phyloP scores from a whole-genome alignment of 2,329 filamentous ascomycete species.

The Escovopsis weberi region DNA sequence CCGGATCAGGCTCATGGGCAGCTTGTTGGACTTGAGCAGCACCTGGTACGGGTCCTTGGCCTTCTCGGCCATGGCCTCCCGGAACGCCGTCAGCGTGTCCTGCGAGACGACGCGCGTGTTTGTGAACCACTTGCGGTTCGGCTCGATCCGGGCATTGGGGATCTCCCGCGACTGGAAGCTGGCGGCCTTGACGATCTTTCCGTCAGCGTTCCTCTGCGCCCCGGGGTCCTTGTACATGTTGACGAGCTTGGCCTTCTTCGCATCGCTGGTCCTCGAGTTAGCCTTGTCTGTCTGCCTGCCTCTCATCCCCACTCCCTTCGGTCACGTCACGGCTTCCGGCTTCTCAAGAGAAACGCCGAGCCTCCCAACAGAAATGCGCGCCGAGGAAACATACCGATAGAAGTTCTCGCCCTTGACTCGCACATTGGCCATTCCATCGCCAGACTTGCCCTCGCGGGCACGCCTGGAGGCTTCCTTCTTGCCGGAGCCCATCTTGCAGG shows the following conservation, averaged over 20 bases:
- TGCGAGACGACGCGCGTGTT: slow-evolving; percentile 85
- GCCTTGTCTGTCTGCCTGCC: background rate
- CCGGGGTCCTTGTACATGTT: slow-evolving; percentile 87
- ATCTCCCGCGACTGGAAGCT: slow-evolving; percentile 70
- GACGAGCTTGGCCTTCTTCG: slow-evolving; percentile 77
- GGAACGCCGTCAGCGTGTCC: slow-evolving; percentile 73
- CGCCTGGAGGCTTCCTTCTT: slow-evolving; percentile 85
- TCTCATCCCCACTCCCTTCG: too few relatives aligned
- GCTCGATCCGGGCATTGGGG: slow-evolving; percentile 78
- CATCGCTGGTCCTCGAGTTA: slow-evolving; percentile 27
- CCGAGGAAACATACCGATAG: slow-evolving; percentile 50
- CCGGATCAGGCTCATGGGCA: slow-evolving; percentile 86
- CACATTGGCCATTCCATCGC: slow-evolving; percentile 83
- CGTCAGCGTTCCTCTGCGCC: slow-evolving; percentile 64
- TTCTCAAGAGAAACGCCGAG: background rate
- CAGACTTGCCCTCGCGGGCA: slow-evolving; percentile 69
- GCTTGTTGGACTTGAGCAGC: slow-evolving; percentile 91
- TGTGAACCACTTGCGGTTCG: slow-evolving; percentile 95
- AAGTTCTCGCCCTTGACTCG: slow-evolving; percentile 96
- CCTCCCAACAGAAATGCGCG: background rate
- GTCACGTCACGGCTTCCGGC: too few relatives aligned
- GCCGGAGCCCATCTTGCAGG: slow-evolving; percentile 57
- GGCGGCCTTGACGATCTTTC: slow-evolving; percentile 74
- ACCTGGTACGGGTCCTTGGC: slow-evolving; percentile 84
- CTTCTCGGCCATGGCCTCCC: slow-evolving; percentile 83